Evolutionary conservation across 2,329 filamentous ascomycete species (phyloP).

Genomic region (Talaromyces sp.): DNA sequence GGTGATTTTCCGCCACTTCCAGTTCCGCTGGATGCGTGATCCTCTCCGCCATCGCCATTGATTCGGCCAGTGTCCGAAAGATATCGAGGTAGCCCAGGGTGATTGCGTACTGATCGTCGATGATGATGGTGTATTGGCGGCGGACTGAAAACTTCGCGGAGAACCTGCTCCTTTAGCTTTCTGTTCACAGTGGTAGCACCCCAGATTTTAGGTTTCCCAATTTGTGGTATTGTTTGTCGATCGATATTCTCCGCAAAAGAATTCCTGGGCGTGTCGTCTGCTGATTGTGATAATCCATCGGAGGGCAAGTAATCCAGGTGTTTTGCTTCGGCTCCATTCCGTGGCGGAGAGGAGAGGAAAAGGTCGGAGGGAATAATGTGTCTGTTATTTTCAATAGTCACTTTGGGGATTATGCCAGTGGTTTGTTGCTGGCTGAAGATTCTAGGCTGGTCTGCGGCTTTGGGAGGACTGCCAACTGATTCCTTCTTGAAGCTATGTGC

Average conservation of each 20-base stretch:
- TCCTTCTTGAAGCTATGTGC: slow-evolving; percentile 14
- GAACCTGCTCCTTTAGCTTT: slow-evolving; percentile 80
- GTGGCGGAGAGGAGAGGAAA: slow-evolving; percentile 58
- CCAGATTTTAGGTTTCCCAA: slow-evolving; percentile 60
- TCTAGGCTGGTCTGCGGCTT: slow-evolving; percentile 41
- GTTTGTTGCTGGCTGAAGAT: slow-evolving; percentile 74
- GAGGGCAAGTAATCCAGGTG: slow-evolving; percentile 23
- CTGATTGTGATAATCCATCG: slow-evolving; percentile 21
- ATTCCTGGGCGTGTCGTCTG: slow-evolving; percentile 15
- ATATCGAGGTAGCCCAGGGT: slow-evolving; percentile 60
- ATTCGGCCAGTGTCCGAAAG: slow-evolving; percentile 33
- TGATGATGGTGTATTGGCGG: slow-evolving; percentile 79
- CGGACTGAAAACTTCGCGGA: slow-evolving; percentile 86
- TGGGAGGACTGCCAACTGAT: slow-evolving; percentile 1
- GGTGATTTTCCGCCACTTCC: slow-evolving; percentile 22
- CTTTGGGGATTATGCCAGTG: slow-evolving; percentile 73
- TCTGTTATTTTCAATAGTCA: slow-evolving; percentile 89
- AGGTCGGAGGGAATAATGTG: slow-evolving; percentile 88
- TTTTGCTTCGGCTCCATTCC: slow-evolving; percentile 31
- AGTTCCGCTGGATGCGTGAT: slow-evolving; percentile 26
- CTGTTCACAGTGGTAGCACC: slow-evolving; percentile 90
- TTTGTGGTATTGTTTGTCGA: slow-evolving; percentile 37
- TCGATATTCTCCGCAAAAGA: slow-evolving; percentile 19
- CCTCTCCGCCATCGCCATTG: slow-evolving; percentile 35
- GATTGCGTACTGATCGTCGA: slow-evolving; percentile 63